Base-by-base conservation (phyloP, 805 yeast genomes). In the Hanseniaspora hatyaiensis region DNA sequence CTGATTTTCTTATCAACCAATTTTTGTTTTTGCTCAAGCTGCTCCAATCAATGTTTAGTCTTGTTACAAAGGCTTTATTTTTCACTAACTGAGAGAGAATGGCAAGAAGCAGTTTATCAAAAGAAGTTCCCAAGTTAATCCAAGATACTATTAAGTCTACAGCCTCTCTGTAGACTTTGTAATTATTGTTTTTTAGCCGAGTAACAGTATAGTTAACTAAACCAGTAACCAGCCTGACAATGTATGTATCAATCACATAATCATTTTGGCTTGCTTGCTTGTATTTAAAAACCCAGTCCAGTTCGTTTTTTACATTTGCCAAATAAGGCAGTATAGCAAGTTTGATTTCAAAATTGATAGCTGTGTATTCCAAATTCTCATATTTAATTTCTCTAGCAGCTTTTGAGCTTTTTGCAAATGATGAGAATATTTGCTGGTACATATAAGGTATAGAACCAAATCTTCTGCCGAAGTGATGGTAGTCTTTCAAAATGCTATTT, bases 391-490 rank as follows among this genome's bases (percentile, higher is more conserved):
- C 18, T 8, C 4, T 11, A 8, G 12, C 12, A 12, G 8, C 16
- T 8, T 8, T 15, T 6, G 12, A n/a, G n/a, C n/a, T n/a, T n/a
- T n/a, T 36, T 6, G 16, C 11, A 12, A 30, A 5, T 2, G 42
- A 23, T 1, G 37, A 24, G 18, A 36, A 45, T 6, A 45, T 5
- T 18, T 45, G 42, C 15, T 37, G 42, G 19, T 45, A 45, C 49
- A 45, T 45, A 15, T 23, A 45, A 2, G 49, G 49, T 6, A 45
- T 15, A 9, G 49, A 37, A 9, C 49, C 49, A 37, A 45, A 45
- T 37, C 49, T 29, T 45, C 49, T 45, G 13, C 49, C 49, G 37
- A 37, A 45, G 19, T 45, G 49, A 16, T 30, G 34, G 23, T 45
- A 45, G 18, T 45, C 12, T 9, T 24, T 6, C 22, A 37, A 22